Evolutionary conservation across 768 basidiomycete genomes (phyloP).

Genomic region (Leccinum subgranulosum): DNA sequence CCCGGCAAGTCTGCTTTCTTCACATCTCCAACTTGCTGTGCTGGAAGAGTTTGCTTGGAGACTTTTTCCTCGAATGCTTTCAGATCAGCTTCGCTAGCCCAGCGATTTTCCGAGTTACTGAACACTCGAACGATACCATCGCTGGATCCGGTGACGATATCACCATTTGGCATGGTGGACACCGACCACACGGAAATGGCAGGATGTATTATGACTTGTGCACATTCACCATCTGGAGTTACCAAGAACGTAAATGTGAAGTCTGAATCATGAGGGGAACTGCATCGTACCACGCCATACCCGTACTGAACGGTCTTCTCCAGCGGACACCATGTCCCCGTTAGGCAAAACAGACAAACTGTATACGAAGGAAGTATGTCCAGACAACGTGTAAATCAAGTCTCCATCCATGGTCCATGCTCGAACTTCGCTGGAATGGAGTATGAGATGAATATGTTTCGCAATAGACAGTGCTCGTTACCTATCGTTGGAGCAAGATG

Average conservation of each 20-base stretch:
- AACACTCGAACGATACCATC: conserved; percentile 88
- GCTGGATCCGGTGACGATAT: conserved; percentile 89
- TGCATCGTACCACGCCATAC: conserved; percentile 76
- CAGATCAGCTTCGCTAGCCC: conserved; percentile 61
- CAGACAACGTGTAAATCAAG: conserved; percentile 73
- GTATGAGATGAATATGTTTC: not conserved
- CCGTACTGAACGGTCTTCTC: conserved; percentile 91
- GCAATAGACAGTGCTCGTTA: conserved; percentile 23
- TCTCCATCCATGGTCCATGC: conserved; percentile 89
- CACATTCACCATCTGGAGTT: conserved; percentile 74
- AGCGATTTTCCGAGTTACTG: conserved; percentile 67
- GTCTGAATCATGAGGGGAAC: conserved; percentile 2
- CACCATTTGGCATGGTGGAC: conserved; percentile 81
- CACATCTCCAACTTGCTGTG: conserved; percentile 88
- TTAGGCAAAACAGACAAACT: conserved; percentile 77
- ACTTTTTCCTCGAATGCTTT: conserved; percentile 74
- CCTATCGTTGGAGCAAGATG: conserved; percentile 95
- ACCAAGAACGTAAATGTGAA: not conserved
- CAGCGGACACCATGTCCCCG: conserved; percentile 83
- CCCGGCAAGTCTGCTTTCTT: conserved; percentile 90
- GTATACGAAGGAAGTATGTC: conserved; percentile 97
- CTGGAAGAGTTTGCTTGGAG: conserved; percentile 73
- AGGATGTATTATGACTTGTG: conserved; percentile 88
- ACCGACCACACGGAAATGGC: conserved; percentile 98
- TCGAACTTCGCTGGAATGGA: conserved; percentile 69